Percentiles rank a stretch among this genome's conserved stretches.
Conservation (phyloP, 140 eudicot genomes). For the Anethum foeniculum region DNA sequence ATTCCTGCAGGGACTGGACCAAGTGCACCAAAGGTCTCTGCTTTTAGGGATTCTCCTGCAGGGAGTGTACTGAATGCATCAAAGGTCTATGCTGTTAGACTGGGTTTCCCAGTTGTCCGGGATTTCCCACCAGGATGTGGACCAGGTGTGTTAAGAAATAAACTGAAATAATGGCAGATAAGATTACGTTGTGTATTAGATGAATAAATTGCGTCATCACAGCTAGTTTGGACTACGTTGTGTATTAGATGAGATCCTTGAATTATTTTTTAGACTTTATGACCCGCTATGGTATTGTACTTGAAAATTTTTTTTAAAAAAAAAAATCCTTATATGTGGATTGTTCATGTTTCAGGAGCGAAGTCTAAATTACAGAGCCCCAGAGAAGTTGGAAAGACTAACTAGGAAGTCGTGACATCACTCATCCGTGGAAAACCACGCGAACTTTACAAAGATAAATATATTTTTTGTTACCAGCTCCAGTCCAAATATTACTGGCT, state of each 20-base stretch:
- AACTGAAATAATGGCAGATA: background rate
- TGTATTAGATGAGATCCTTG: background rate
- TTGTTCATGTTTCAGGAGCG: background rate
- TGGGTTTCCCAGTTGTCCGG: background rate
- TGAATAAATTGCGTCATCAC: background rate
- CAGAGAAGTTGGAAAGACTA: background rate
- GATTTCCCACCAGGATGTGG: conserved; percentile 1
- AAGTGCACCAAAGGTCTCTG: background rate
- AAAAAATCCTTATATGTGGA: background rate
- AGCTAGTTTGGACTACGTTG: background rate
- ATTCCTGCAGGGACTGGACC: background rate
- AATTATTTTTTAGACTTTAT: background rate
- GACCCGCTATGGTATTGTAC: background rate
- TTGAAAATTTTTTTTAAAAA: background rate
- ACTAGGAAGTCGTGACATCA: background rate
- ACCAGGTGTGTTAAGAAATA: background rate
- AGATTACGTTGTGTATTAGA: background rate
- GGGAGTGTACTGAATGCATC: background rate
- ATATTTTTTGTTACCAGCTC: too few relatives aligned
- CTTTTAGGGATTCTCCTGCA: background rate
- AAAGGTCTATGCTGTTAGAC: background rate
- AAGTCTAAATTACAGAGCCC: background rate
- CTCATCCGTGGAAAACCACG: background rate
- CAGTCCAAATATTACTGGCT: background rate
- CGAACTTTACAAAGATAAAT: too few relatives aligned